Evolutionary conservation across 2,329 filamentous ascomycete genomes (phyloP).

Genomic region (Aureobasidium namibiae): DNA sequence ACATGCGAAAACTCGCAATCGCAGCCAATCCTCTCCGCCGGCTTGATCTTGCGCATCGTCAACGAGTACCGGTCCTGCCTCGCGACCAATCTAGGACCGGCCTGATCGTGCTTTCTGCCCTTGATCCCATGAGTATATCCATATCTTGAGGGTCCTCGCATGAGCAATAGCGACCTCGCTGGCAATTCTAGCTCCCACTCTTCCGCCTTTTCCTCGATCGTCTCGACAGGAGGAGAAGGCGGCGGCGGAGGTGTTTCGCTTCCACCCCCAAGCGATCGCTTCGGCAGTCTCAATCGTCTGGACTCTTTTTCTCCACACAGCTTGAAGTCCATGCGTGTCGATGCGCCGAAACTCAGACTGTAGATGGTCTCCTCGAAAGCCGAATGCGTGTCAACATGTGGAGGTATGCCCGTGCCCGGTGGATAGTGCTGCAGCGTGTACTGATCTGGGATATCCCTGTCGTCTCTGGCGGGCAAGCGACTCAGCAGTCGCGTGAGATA

Average conservation of each 20-base stretch:
- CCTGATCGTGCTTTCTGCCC: constrained; percentile 9
- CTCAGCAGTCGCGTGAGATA: constrained; percentile 2
- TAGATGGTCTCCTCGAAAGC: constrained; percentile 12
- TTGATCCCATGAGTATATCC: constrained; percentile 11
- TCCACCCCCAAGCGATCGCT: constrained; percentile 8
- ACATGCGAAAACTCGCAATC: constrained; percentile 8
- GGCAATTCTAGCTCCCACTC: constrained; percentile 12
- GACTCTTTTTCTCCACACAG: constrained; percentile 8
- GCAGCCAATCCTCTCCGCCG: constrained; percentile 1
- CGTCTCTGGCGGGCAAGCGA: constrained; percentile 3
- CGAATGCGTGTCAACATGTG: constrained; percentile 12
- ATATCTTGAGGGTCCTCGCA: constrained; percentile 7
- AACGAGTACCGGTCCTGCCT: constrained; percentile 10
- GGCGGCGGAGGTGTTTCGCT: not conserved
- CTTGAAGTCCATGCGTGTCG: constrained; percentile 5
- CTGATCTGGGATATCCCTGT: constrained; percentile 6
- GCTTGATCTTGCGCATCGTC: constrained; percentile 11
- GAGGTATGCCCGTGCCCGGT: constrained; percentile 9
- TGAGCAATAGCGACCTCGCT: constrained; percentile 5
- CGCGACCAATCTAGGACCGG: not conserved
- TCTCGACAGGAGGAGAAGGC: not conserved
- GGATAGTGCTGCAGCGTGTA: constrained; percentile 11
- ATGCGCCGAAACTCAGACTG: constrained; percentile 11
- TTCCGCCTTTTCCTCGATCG: not conserved
- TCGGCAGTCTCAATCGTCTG: not conserved